Evolutionary conservation across 2,329 filamentous ascomycete genomes (phyloP).

Genomic region (Triangularia verruculosa): DNA sequence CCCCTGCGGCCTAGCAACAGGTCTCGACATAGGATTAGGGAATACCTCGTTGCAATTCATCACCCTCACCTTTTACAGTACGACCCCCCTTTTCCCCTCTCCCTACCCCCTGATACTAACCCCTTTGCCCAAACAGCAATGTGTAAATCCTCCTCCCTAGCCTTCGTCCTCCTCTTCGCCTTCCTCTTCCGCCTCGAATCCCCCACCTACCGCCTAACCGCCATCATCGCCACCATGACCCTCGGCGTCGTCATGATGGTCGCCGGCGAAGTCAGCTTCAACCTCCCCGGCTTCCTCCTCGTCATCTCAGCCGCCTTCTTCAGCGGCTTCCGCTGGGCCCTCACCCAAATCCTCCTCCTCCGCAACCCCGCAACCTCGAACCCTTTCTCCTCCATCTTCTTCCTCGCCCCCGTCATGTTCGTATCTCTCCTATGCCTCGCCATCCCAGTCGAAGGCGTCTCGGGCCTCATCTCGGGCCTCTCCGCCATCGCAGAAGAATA

Average conservation of each 20-base stretch:
- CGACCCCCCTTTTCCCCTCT: constrained; percentile 31
- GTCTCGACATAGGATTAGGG: constrained; percentile 90
- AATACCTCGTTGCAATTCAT: constrained; percentile 97
- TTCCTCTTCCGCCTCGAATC: constrained; percentile 90
- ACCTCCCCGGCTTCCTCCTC: constrained; percentile 80
- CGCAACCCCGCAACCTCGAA: constrained; percentile 94
- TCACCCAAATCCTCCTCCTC: constrained; percentile 94
- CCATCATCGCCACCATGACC: constrained; percentile 90
- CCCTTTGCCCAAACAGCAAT: constrained; percentile 59
- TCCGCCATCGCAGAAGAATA: constrained; percentile 61
- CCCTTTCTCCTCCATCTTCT: constrained; percentile 95
- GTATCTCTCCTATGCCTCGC: constrained; percentile 74
- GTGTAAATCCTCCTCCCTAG: constrained; percentile 96
- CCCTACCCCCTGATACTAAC: neutral
- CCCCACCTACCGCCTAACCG: constrained; percentile 79
- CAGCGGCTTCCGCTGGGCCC: constrained; percentile 93
- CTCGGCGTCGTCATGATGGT: constrained; percentile 97
- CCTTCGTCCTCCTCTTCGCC: constrained; percentile 92
- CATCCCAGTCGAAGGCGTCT: constrained; percentile 78
- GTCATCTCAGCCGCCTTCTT: constrained; percentile 94
- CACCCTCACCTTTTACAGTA: constrained; percentile 92
- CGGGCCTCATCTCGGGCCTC: constrained; percentile 64
- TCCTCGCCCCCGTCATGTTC: constrained; percentile 97
- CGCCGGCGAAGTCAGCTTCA: constrained; percentile 87
- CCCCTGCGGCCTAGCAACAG: constrained; percentile 88